Evolutionary conservation across 2,329 filamentous ascomycete species (phyloP).

Genomic region (Trichoderma aggressivum): DNA sequence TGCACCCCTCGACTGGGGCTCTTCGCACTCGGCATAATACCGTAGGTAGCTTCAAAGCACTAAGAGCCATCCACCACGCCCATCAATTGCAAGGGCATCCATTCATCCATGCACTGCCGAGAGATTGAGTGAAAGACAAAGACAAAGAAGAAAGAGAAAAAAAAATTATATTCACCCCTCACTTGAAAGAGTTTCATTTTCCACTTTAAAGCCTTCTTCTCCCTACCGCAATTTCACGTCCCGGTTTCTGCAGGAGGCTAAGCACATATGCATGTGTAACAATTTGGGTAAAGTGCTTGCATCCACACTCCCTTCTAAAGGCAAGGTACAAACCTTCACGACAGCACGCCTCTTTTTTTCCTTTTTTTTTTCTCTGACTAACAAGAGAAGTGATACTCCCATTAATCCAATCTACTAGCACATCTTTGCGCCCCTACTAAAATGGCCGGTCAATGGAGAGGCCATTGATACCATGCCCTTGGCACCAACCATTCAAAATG

Average conservation of each 20-base stretch:
- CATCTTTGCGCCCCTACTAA: not conserved
- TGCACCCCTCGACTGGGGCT: not conserved
- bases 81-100: not conserved
- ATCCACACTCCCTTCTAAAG: not conserved
- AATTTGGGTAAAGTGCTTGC: slow-evolving; percentile 11
- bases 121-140: not conserved
- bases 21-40: not conserved
- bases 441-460: too few species aligned
- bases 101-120: not conserved
- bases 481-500: not conserved
- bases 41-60: not conserved
- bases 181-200: not conserved
- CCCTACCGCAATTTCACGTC: not conserved
- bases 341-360: not conserved
- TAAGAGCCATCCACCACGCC: not conserved
- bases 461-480: not conserved
- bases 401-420: not conserved
- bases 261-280: slow-evolving; percentile 15
- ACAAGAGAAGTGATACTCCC: not conserved
- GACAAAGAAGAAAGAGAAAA: not conserved
- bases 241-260: slow-evolving; percentile 10
- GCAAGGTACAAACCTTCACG: not conserved
- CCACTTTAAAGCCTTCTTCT: not conserved
- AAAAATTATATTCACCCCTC: not conserved
- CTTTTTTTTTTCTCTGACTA: not conserved